Evolutionary conservation across 2,329 filamentous ascomycete genomes (phyloP).

Genomic region (Calonectria henricotiae): DNA sequence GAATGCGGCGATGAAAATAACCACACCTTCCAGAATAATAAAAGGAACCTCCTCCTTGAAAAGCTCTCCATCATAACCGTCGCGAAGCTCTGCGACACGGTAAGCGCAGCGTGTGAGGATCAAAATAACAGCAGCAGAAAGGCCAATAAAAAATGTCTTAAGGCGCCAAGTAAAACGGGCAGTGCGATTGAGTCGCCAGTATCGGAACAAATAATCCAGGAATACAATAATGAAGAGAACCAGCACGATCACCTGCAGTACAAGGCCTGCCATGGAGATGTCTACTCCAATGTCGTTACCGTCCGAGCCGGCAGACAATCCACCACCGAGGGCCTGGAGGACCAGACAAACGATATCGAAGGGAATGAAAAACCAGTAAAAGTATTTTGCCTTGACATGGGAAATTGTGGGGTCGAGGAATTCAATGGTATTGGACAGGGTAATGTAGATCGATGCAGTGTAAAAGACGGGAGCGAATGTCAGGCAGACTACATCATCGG

Average conservation of each 20-base stretch:
- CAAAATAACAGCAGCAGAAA: slow-evolving; percentile 70
- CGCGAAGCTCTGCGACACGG: slow-evolving; percentile 76
- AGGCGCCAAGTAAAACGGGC: slow-evolving; percentile 52
- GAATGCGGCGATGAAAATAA: slow-evolving; percentile 59
- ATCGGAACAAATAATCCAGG: slow-evolving; percentile 67
- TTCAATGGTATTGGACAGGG: slow-evolving; percentile 65
- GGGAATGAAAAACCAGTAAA: slow-evolving; percentile 69
- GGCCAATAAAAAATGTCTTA: slow-evolving; percentile 66
- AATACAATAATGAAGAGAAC: slow-evolving; percentile 67
- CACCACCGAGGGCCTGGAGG: slow-evolving; percentile 73
- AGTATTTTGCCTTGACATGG: slow-evolving; percentile 62
- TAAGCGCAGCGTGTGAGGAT: slow-evolving; percentile 77
- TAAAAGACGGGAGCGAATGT: slow-evolving; percentile 67
- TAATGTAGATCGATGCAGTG: slow-evolving; percentile 78
- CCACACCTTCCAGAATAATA: slow-evolving; percentile 68
- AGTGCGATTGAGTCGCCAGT: slow-evolving; percentile 52
- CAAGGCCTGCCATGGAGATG: slow-evolving; percentile 68
- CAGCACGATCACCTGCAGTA: slow-evolving; percentile 73
- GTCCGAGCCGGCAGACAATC: slow-evolving; percentile 64
- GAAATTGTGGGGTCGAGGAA: slow-evolving; percentile 60
- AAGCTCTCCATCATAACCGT: slow-evolving; percentile 73
- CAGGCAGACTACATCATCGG: slow-evolving; percentile 66
- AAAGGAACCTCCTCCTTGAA: slow-evolving; percentile 70
- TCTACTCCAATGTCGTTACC: slow-evolving; percentile 58
- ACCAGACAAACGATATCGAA: slow-evolving; percentile 72